A percentile compares a stretch with the other conserved stretches of the same genome.
Evolutionary conservation across 2,329 filamentous ascomycete genomes (phyloP).

Genomic region (Paraphaeosphaeria sporulosa): DNA sequence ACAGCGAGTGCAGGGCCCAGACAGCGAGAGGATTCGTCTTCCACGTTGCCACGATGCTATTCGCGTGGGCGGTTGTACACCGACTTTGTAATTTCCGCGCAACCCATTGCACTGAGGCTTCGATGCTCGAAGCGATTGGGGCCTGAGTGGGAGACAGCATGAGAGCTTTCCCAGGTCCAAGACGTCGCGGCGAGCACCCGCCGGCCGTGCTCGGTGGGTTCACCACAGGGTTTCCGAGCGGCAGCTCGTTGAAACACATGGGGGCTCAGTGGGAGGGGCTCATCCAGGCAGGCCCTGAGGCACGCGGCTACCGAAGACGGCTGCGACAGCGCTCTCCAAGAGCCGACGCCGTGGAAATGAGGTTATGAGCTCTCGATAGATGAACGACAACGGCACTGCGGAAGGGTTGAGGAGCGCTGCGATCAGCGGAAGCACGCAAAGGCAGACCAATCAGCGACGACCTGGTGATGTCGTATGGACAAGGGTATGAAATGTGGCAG

Average conservation of each 20-base stretch:
- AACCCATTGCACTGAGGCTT: conserved; percentile 25
- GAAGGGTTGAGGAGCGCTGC: conserved; percentile 14
- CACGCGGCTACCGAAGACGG: conserved; percentile 24
- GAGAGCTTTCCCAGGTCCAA: conserved; percentile 41
- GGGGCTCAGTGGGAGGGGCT: conserved; percentile 33
- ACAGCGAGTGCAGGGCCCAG: conserved; percentile 30
- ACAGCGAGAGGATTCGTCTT: conserved; percentile 6
- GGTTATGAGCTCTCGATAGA: conserved; percentile 18
- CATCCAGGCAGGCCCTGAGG: conserved; percentile 35
- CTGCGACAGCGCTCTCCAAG: not conserved
- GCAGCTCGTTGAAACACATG: conserved; percentile 35
- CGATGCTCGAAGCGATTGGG: conserved; percentile 21
- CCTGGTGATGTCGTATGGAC: conserved; percentile 21
- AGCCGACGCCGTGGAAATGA: conserved; percentile 13
- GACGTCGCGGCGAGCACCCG: conserved; percentile 33
- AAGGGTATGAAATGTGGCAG: conserved; percentile 6
- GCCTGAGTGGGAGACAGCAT: conserved; percentile 20
- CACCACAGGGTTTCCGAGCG: conserved; percentile 23
- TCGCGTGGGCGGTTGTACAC: conserved; percentile 32
- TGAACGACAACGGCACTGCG: conserved; percentile 31
- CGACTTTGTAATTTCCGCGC: conserved; percentile 41
- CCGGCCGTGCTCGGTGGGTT: conserved; percentile 27
- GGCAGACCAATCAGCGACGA: conserved; percentile 33
- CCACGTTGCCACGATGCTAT: conserved; percentile 18
- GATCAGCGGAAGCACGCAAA: conserved; percentile 6